phyloP scores from a whole-genome alignment of 2,329 filamentous ascomycete genomes.

The Trichoderma sp. region DNA sequence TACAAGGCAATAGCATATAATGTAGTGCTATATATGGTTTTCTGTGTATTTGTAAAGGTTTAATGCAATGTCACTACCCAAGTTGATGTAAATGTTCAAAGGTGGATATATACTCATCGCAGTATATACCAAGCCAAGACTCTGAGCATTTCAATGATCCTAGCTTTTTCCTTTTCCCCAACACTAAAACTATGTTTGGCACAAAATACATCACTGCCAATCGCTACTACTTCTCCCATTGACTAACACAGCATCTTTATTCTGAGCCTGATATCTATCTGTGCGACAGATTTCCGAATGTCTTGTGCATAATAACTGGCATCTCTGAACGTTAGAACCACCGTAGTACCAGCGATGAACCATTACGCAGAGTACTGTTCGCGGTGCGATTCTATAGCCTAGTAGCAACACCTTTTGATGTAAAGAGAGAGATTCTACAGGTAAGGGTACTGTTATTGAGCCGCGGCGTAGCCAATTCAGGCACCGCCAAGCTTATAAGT shows the following conservation, averaged over 20 bases:
- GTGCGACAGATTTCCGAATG: too few species aligned
- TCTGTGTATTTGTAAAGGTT: background rate
- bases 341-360: background rate
- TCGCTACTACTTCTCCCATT: background rate
- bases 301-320: too few species aligned
- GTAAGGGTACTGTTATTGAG: too few species aligned
- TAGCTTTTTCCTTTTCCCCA: too few species aligned
- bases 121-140: background rate
- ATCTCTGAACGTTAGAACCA: background rate
- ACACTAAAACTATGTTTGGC: too few species aligned
- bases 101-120: background rate
- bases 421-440: background rate
- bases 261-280: background rate
- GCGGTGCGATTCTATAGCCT: background rate
- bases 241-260: background rate
- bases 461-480: too few species aligned
- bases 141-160: too few species aligned
- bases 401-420: fast-evolving
- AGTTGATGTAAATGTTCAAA: background rate
- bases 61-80: background rate
- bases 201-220: background rate
- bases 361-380: background rate
- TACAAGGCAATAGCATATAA: background rate
- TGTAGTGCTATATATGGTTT: background rate
- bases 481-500: background rate